Base-by-base conservation (phyloP, 805 yeast species). In the Vanderwaltozyma tropicalis region DNA sequence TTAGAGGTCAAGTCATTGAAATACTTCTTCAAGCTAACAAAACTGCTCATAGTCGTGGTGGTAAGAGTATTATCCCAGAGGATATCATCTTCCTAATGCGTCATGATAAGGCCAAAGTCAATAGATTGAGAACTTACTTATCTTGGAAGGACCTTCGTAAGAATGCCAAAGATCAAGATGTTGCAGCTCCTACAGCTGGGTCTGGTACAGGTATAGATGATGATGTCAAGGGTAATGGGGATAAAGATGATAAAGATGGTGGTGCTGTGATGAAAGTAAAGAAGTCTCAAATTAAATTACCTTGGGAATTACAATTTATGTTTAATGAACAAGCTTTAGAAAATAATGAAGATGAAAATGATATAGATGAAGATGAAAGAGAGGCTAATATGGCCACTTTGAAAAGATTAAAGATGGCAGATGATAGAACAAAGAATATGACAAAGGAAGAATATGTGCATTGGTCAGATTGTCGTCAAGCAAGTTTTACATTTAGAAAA, bases 381-480 rank as follows among this genome's bases (percentile, higher is more conserved):
- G 95, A 88, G 34, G 96, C 95, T 4, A 80, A 86, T 25, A 59
- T 80, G 21, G 92, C 94, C 0, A 85, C 94, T n/a, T 63, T 86
- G 58, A 86, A 87, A 57, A 68, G 96, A 41, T 69, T 92, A 47
- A 86, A 87, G 52, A 78, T 76, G 60, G 96, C 96, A 4, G 98
- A 92, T 61, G 96, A 92, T 36, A 70, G 98, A 44, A 92, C 98
- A 0, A 75, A 69, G 46, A 73, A 80, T 48, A 92, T 92, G 98
- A 92, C 98, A 1, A 81, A 78, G 53, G 96, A 92, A 51, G 98
- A 92, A 56, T 92, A 92, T 53, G 98, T 88, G 14, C 98, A 92
- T 57, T 92, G 97, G 96, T 84, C 95, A 11, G 98, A 92, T 54
- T 92, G 98, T 62, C 74, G 98, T 44, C 98, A 92, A 59, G 97